These are phyloP conservation scores for Trichoderma sp. DNA, from an alignment of 2,329 filamentous ascomycete species.

Conservation along the genomic window DNA sequence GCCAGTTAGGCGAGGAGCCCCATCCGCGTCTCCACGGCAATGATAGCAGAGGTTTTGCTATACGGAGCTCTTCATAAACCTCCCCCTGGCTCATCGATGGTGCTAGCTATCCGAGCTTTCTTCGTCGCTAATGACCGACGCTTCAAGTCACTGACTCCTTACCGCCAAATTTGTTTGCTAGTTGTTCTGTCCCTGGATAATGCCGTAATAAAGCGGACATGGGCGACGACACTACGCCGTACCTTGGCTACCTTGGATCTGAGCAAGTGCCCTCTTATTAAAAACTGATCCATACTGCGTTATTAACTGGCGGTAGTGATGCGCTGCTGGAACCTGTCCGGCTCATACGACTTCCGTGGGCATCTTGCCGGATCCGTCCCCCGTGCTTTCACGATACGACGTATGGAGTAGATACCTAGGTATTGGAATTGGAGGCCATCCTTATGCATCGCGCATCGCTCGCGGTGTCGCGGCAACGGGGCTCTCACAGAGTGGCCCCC, in stretches of 20 bases:
- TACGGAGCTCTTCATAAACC: constrained; percentile 18
- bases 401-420: not conserved
- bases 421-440: not conserved
- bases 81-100: not conserved
- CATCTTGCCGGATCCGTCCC: constrained; percentile 8
- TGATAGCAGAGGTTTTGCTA: constrained; percentile 18
- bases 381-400: not conserved
- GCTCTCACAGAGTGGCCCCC: not conserved
- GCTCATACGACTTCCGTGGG: not conserved
- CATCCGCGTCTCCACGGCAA: constrained; percentile 21
- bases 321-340: not conserved
- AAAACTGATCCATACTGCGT: constrained; percentile 19
- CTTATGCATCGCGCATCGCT: constrained; percentile 5
- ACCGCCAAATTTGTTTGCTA: constrained; percentile 15
- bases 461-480: not conserved
- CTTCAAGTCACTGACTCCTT: constrained; percentile 1
- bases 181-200: not conserved
- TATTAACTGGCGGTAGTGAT: constrained; percentile 16
- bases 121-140: constrained; percentile 17
- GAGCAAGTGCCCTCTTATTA: not conserved
- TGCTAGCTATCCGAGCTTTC: constrained; percentile 7
- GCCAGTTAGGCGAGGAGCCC: constrained; percentile 15
- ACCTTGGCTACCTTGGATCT: not conserved
- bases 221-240: not conserved
- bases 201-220: constrained; percentile 9